Conservation (phyloP, 1,284 basidiomycete genomes). For the Tausonia pullulans region DNA sequence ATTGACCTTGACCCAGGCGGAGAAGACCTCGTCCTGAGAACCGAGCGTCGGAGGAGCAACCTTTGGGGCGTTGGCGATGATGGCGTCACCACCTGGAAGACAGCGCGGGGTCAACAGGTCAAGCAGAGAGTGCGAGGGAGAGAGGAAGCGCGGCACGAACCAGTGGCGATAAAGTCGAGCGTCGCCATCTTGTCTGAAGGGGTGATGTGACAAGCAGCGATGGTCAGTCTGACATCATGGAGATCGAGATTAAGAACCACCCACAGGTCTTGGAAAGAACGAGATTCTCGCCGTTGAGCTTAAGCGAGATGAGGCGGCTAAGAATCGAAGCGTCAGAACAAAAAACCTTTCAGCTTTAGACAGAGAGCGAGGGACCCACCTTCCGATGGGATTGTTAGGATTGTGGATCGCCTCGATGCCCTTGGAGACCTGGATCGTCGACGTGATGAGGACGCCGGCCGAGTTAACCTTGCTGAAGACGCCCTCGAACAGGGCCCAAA, state of each 20-base stretch:
- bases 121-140: background rate
- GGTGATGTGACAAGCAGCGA: background rate
- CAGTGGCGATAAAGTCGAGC: conserved; percentile 32
- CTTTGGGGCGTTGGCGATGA: conserved; percentile 18
- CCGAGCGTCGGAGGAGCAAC: conserved; percentile 29
- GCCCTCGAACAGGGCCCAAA: conserved; percentile 28
- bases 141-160: conserved; percentile 12
- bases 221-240: background rate
- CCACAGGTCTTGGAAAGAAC: conserved; percentile 22
- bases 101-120: background rate
- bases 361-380: background rate
- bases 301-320: conserved; percentile 31
- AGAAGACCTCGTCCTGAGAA: conserved; percentile 33
- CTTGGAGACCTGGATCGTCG: conserved; percentile 36
- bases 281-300: conserved; percentile 22
- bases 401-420: conserved; percentile 35
- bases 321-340: no score
- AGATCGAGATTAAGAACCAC: background rate
- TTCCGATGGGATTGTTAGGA: conserved; percentile 26
- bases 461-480: conserved; percentile 11
- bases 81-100: conserved; percentile 30
- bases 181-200: background rate
- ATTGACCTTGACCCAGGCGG: conserved; percentile 26
- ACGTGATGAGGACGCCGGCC: conserved; percentile 22
- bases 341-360: no score